Evolutionary conservation across 1,284 basidiomycete species (phyloP).

Genomic region (Cryptococcus sp.): DNA sequence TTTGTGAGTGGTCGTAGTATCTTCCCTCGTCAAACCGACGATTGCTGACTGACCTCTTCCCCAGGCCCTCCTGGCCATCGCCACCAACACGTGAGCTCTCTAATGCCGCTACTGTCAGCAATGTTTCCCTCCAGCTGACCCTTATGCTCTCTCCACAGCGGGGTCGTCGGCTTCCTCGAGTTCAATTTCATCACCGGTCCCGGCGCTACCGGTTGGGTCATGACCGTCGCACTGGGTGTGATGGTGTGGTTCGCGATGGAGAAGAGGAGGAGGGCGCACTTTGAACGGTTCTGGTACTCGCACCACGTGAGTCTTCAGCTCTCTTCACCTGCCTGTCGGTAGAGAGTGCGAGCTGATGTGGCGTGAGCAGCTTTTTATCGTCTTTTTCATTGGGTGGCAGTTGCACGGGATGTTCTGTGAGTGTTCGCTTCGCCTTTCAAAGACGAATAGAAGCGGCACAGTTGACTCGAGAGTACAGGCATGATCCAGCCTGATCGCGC

Average conservation of each 20-base stretch:
- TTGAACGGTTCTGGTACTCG: slow-evolving; percentile 56
- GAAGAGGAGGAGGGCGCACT: slow-evolving; percentile 66
- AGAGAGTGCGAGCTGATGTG: slow-evolving; percentile 2
- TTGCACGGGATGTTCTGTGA: slow-evolving; percentile 86
- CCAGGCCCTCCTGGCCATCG: slow-evolving; percentile 60
- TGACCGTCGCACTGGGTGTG: slow-evolving; percentile 65
- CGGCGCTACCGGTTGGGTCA: slow-evolving; percentile 86
- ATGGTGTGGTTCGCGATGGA: slow-evolving; percentile 82
- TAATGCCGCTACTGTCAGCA: not conserved
- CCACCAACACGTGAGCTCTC: slow-evolving; percentile 47
- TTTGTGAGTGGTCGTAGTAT: slow-evolving; percentile 17
- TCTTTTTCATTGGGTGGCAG: slow-evolving; percentile 88
- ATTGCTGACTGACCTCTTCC: slow-evolving; percentile 59
- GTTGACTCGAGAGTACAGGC: slow-evolving; percentile 14
- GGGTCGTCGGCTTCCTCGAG: slow-evolving; percentile 63
- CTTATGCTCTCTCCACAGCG: slow-evolving; percentile 47
- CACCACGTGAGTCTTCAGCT: not conserved
- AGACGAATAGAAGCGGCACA: not conserved
- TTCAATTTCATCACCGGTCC: slow-evolving; percentile 84
- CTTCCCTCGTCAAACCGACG: not conserved
- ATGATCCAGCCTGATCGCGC: slow-evolving; percentile 69
- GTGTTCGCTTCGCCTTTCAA: slow-evolving; percentile 11
- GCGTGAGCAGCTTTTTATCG: slow-evolving; percentile 61
- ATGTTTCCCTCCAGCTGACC: not conserved
- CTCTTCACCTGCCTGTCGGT: not conserved